phyloP scores from a whole-genome alignment of 2,329 filamentous ascomycete genomes.

The Fusarium bactridioides region DNA sequence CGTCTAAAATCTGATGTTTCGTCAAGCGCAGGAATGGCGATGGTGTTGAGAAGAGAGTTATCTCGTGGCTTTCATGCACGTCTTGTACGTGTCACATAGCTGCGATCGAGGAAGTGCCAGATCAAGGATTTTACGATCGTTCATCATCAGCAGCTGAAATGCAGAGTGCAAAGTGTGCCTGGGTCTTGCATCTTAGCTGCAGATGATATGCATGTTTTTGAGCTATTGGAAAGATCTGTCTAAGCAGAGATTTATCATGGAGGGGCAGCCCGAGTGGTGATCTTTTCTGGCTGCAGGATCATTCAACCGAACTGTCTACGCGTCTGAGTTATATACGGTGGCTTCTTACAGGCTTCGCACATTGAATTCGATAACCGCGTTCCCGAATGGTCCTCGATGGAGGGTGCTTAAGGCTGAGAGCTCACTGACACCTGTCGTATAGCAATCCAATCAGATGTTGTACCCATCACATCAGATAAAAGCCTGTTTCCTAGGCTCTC shows the following conservation, averaged over 20 bases:
- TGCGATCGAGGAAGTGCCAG: neutral
- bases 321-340: neutral
- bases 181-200: conserved; percentile 13
- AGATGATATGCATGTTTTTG: conserved; percentile 2
- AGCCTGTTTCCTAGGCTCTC: neutral
- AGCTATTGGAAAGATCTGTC: neutral
- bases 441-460: neutral
- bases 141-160: neutral
- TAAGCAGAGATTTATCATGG: neutral
- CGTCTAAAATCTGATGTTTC: conserved; percentile 7
- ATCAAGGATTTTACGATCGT: neutral
- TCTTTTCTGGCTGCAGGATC: neutral
- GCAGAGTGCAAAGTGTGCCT: neutral
- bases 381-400: neutral
- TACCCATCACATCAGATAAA: neutral
- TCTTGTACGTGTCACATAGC: conserved; percentile 14
- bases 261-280: neutral
- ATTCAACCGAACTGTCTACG: neutral
- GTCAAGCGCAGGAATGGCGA: conserved; percentile 24
- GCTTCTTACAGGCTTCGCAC: neutral
- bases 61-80: neutral
- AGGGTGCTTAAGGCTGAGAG: neutral
- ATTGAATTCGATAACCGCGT: neutral
- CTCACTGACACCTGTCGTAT: neutral
- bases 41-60: neutral